Percentiles rank a stretch among this genome's conserved stretches.
These are phyloP conservation scores for Sparassis latifolia DNA, from an alignment of 1,284 basidiomycete species.

Conservation along the genomic window DNA sequence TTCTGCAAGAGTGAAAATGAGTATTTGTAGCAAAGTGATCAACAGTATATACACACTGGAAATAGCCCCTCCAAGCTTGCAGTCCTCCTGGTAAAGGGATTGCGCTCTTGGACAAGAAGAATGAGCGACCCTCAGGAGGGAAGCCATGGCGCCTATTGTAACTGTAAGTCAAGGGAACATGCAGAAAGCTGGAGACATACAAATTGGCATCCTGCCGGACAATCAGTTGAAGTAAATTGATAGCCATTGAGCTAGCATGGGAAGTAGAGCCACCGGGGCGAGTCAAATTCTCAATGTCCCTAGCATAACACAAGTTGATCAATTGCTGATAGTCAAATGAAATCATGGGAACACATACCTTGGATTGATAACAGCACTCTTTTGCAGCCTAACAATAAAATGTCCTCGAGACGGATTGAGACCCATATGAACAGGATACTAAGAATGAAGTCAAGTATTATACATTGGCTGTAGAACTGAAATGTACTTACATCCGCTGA, in stretches of 20 bases:
- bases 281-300: constrained; percentile 7
- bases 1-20: constrained; percentile 3
- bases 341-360: not conserved
- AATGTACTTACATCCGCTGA: constrained; percentile 4
- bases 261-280: constrained; percentile 1
- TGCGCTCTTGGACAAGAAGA: constrained; percentile 2
- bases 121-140: constrained; percentile 12
- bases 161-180: not conserved
- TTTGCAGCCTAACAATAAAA: constrained; percentile 1
- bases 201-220: constrained; percentile 21
- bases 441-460: not conserved
- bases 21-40: not conserved
- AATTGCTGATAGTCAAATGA: not conserved
- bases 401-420: not conserved
- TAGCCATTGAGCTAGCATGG: constrained; percentile 10
- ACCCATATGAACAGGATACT: constrained; percentile 7
- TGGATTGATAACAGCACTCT: not conserved
- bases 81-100: constrained; percentile 8
- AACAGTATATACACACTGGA: constrained; percentile 3
- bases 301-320: not conserved
- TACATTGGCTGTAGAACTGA: not conserved
- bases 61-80: constrained; percentile 12
- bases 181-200: constrained; percentile 1
- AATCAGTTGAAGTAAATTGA: constrained; percentile 20
- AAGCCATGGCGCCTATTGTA: constrained; percentile 15